Base-by-base conservation (phyloP, 164 flowering plant species). In the Annona squamosa region DNA sequence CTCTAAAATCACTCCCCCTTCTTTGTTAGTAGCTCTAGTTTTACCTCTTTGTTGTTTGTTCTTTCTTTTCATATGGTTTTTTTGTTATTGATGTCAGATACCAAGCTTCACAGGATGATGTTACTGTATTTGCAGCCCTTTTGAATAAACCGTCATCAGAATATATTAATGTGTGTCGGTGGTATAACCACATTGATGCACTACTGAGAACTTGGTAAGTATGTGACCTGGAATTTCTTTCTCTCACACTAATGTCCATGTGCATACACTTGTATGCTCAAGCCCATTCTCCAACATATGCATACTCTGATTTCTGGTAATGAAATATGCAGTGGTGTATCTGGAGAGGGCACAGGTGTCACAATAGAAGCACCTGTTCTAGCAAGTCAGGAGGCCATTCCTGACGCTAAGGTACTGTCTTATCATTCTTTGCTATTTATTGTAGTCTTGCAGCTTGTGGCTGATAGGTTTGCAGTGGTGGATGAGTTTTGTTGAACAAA, bases 31-130 rank as follows among this genome's bases (percentile, higher is more conserved):
- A 26, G 37, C 37, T 1, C 44, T 10, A 1, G 17, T 5, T 45
- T 72, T 5, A 19, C 43, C 10, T 65, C 56, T 42, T 41, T 17
- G 16, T 43, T 45, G 12, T 26, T 56, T 47, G 17, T 12, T 41
- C 0, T 2, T 52, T 46, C 1, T 45, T 45, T 65, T 46, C 44
- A 2, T 43, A 1, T 59, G 43, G 3, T 18, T 26, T 4, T 61
- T 67, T 62, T 44, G 37, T 72, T 9, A 41, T 37, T 65, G 6
- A 10, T 76, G 41, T 66, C 78, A 93, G 94, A 61, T 91, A 88
- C 79, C 97, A 87, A 75, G 97, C 98, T 69, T 95, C 99, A 6
- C 90, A 90, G 85, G 97, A 96, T 83, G 99, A 95, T 75, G 62
- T 93, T 37, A 83, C 85, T 37, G 90, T 95, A 64, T 77, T 82